Conservation (phyloP, 176 grass and related monocot species). For the Hordeum vulgare region MorexV3_pseudomolecules_assembly NC_058521.1:588876488-588876987, state of each 20-base stretch:
- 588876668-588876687: not conserved
- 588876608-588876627: not conserved
- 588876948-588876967: not conserved
- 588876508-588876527: not conserved
- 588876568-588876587: not conserved
- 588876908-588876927: not conserved
- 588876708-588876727: not conserved
- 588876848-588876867: not conserved
- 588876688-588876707: not conserved
- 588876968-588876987: not conserved
- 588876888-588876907: not conserved
- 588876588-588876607: not conserved
- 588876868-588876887: not conserved
- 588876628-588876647: not conserved
- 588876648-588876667: not conserved
- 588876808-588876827: not conserved
- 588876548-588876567: not conserved
- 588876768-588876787: not conserved
- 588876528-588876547: not conserved
- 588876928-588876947: not conserved
- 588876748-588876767: not conserved
- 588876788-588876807: not conserved
- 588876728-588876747: too few species aligned
- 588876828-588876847: not conserved
- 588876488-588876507: not conserved